Base-by-base conservation (phyloP, 805 yeast species). In the Lachancea kluyveri region DNA sequence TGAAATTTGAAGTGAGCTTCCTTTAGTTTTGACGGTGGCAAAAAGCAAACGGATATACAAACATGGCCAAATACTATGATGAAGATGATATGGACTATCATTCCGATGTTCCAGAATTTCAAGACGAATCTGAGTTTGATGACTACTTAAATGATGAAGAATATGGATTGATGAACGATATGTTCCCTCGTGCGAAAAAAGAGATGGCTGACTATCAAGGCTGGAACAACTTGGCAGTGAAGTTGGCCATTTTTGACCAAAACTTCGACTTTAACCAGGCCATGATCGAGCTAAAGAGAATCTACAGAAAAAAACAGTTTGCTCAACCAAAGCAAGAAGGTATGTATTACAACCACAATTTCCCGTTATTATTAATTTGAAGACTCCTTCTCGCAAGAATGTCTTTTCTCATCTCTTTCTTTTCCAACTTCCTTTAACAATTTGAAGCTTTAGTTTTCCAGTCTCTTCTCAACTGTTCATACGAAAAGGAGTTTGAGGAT, bases 161-260 rank as follows among this genome's bases (percentile, higher is more conserved):
- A 27, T 55, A 61, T 33, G 59, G 56, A 32, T 55, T 63, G 17
- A 59, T 76, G 43, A 62, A 67, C 39, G 65, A 59, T 3, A 33
- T 59, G n/a, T 60, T 75, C 23, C 79, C 79, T 2, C 28, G 45
- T 14, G 53, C 70, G 14, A 67, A 66, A 43, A 40, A 55, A 22
- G 48, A 47, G 31, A 45, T 70, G 33, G 56, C 45, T 18, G 54
- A 60, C 12, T 72, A 69, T 42, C 61, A 65, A 33, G 64, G 69
- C 21, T 59, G 61, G 43, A 49, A 45, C 13, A 66, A 72, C 22
- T 35, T 58, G 9, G 64, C 65, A 25, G 52, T 76, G 33, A 76
- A 76, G 47, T 68, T 71, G 45, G 64, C 72, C 1, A 59, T 77
- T 5, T 74, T 72, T 57, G 67, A 60, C 44, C 68, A 68, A 37